Evolutionary conservation across 2,329 filamentous ascomycete genomes (phyloP).

Genomic region (Colletotrichum higginsianum): DNA sequence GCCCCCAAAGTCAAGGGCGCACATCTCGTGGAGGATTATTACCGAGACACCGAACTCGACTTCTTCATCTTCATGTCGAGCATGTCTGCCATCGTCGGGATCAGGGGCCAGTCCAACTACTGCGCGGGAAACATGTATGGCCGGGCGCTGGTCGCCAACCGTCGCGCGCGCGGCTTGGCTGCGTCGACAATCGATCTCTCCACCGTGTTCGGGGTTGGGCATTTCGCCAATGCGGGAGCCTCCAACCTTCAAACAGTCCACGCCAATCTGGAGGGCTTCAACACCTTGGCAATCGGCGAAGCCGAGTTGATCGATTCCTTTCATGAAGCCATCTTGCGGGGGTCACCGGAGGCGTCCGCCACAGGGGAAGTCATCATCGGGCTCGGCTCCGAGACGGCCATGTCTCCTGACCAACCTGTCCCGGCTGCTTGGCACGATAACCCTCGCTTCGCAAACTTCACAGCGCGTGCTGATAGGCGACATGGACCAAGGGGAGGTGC

Average conservation of each 20-base stretch:
- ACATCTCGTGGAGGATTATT: slow-evolving; percentile 49
- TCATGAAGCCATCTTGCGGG: slow-evolving; percentile 24
- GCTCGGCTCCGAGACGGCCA: slow-evolving; percentile 11
- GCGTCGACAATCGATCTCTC: slow-evolving; percentile 57
- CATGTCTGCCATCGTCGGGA: slow-evolving; percentile 38
- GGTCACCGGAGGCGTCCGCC: slow-evolving; percentile 3
- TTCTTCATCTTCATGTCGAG: slow-evolving; percentile 57
- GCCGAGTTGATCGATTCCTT: slow-evolving; percentile 10
- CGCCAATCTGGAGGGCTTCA: slow-evolving; percentile 11
- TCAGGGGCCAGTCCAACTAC: too few relatives aligned
- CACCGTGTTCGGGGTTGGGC: slow-evolving; percentile 58
- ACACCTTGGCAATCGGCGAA: slow-evolving; percentile 15
- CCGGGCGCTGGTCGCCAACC: slow-evolving; percentile 50
- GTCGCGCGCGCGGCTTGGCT: slow-evolving; percentile 54
- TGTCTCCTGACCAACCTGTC: neutral
- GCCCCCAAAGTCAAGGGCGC: slow-evolving; percentile 54
- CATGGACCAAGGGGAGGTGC: neutral
- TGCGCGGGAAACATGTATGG: too few relatives aligned
- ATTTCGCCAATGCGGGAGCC: slow-evolving; percentile 47
- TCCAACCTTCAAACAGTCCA: slow-evolving; percentile 10
- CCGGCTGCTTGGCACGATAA: slow-evolving; percentile 16
- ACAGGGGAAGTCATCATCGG: slow-evolving; percentile 22
- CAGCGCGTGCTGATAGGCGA: neutral
- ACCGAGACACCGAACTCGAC: slow-evolving; percentile 49
- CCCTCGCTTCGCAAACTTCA: slow-evolving; percentile 21